phyloP scores from a whole-genome alignment of 805 yeast species.

The Suhomyces sp. region DNA sequence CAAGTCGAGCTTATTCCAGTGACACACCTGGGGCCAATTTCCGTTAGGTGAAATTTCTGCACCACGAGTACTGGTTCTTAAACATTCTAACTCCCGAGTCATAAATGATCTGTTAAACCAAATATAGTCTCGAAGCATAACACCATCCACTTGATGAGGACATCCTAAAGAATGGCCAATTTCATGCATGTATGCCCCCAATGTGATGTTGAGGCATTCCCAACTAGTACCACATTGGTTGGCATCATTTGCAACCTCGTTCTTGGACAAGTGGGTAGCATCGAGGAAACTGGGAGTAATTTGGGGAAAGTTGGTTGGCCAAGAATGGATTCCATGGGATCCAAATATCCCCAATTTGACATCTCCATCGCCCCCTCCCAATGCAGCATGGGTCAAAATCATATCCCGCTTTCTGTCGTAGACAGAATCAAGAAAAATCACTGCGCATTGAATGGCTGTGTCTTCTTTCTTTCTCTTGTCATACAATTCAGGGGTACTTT shows the following conservation, averaged over 20 bases:
- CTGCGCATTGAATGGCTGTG: conserved; percentile 76
- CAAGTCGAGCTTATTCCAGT: conserved; percentile 84
- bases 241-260: conserved; percentile 87
- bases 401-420: conserved; percentile 64
- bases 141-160: conserved; percentile 88
- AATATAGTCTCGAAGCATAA: conserved; percentile 85
- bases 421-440: conserved; percentile 77
- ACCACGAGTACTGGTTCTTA: conserved; percentile 51
- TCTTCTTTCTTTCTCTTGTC: conserved; percentile 46
- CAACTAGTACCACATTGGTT: conserved; percentile 82
- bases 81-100: conserved; percentile 62
- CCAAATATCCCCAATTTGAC: conserved; percentile 88
- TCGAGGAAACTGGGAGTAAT: conserved; percentile 70
- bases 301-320: conserved; percentile 84
- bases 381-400: conserved; percentile 86
- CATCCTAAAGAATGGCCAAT: conserved; percentile 89
- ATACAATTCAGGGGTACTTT: conserved; percentile 28
- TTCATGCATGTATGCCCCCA: conserved; percentile 95
- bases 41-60: conserved; percentile 44
- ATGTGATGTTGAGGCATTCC: conserved; percentile 83
- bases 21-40: conserved; percentile 60
- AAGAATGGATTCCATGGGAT: conserved; percentile 84
- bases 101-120: conserved; percentile 79
- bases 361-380: conserved; percentile 80
- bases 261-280: conserved; percentile 56